These are phyloP conservation scores for Hibiscus trionum DNA, from an alignment of 345 rosid genomes.

Conservation along the genomic window DNA sequence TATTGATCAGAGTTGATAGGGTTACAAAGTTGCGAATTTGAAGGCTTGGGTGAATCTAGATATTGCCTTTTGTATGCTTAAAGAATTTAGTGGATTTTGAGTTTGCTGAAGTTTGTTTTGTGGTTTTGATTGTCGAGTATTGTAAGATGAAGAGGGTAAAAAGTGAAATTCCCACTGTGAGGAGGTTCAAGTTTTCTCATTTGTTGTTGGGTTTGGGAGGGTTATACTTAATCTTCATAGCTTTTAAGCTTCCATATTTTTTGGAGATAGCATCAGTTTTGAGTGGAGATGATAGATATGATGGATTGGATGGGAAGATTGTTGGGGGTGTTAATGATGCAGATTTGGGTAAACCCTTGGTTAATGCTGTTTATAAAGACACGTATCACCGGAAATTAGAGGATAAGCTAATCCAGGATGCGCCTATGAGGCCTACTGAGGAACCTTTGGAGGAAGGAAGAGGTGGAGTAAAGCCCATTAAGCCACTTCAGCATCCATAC, in stretches of 20 bases:
- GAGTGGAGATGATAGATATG: slow-evolving; percentile 59
- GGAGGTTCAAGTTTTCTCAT: slow-evolving; percentile 79
- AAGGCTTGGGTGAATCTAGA: slow-evolving; percentile 15
- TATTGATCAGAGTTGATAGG: slow-evolving; percentile 10
- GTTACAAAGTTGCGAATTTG: slow-evolving; percentile 12
- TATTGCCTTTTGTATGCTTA: slow-evolving; percentile 9
- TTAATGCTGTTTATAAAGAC: slow-evolving; percentile 55
- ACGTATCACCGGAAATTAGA: slow-evolving; percentile 59
- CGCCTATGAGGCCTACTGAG: slow-evolving; percentile 47
- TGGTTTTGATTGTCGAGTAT: slow-evolving; percentile 14
- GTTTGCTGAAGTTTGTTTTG: slow-evolving; percentile 13
- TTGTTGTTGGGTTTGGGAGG: slow-evolving; percentile 52
- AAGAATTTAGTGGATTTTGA: slow-evolving; percentile 16
- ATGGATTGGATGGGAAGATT: slow-evolving; percentile 40
- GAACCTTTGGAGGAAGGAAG: slow-evolving; percentile 36
- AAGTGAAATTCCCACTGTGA: slow-evolving; percentile 40
- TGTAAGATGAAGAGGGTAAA: slow-evolving; percentile 73
- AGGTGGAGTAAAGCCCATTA: slow-evolving; percentile 27
- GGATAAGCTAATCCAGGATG: slow-evolving; percentile 43
- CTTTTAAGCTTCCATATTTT: slow-evolving; percentile 75
- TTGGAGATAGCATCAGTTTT: slow-evolving; percentile 57
- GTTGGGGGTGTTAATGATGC: slow-evolving; percentile 34
- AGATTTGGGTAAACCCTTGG: slow-evolving; percentile 46
- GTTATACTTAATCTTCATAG: slow-evolving; percentile 67
- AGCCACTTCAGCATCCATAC: slow-evolving; percentile 51